Evolutionary conservation across 1,284 basidiomycete species (phyloP).

Genomic region (Mycosarcoma maydis): DNA sequence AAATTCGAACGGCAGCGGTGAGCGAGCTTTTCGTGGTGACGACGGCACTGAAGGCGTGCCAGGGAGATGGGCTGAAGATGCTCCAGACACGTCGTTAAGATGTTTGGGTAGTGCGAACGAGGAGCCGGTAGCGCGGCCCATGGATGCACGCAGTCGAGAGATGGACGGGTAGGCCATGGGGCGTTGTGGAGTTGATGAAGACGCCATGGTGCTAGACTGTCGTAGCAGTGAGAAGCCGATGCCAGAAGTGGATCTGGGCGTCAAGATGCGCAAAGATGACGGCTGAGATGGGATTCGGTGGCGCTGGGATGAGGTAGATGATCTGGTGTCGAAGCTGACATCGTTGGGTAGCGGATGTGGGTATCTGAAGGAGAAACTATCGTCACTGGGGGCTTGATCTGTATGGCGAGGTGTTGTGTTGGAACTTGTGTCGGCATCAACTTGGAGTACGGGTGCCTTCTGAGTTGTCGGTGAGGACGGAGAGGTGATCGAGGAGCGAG

Average conservation of each 20-base stretch:
- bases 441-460: background rate
- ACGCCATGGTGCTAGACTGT: slow-evolving; percentile 17
- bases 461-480: slow-evolving; percentile 23
- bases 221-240: slow-evolving; percentile 26
- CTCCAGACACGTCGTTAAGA: slow-evolving; percentile 9
- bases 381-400: slow-evolving; percentile 19
- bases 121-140: slow-evolving; percentile 22
- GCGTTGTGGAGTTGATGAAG: slow-evolving; percentile 28
- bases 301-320: slow-evolving; percentile 21
- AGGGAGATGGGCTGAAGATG: slow-evolving; percentile 28
- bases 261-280: slow-evolving; percentile 35
- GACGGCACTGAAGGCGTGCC: slow-evolving; percentile 39
- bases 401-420: slow-evolving; percentile 12
- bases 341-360: slow-evolving; percentile 31
- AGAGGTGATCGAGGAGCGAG: background rate
- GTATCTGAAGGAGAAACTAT: slow-evolving; percentile 33
- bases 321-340: slow-evolving; percentile 39
- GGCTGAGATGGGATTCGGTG: slow-evolving; percentile 19
- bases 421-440: slow-evolving; percentile 14
- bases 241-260: slow-evolving; percentile 27
- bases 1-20: slow-evolving; percentile 36
- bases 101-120: slow-evolving; percentile 29
- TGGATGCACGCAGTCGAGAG: slow-evolving; percentile 38
- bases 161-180: slow-evolving; percentile 42
- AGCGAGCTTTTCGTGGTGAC: slow-evolving; percentile 36